Base-by-base conservation (phyloP, 192 early-diverging fungal species). In the Backusella parvicylindrica region DNA sequence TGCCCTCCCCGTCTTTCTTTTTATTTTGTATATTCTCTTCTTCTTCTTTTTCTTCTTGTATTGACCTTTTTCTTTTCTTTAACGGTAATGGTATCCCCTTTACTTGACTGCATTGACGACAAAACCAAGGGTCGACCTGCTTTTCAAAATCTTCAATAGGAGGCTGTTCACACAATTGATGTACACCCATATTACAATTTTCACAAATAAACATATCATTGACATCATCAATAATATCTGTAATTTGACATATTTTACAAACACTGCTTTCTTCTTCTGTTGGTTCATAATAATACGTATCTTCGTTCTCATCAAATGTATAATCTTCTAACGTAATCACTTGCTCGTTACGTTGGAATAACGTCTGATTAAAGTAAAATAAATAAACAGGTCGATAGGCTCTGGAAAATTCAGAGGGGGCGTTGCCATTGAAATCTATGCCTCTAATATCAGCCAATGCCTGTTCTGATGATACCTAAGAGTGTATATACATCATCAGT, bases 181-280 rank as follows among this genome's bases (percentile, higher is more conserved):
- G 76, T 12, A 77, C 71, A 35, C 65, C 64, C 18, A 40, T 23
- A 53, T 77, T 71, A 56, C 76, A 77, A 12, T 47, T 12, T 23
- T 77, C 76, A 30, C 76, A 77, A 37, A 68, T 50, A 77, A 72
- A 77, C 3, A 77, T 35, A 21, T 70, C 56, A 49, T 72, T 77
- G 26, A 38, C 64, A 66, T 66, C 36, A 15, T 70, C 37, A 8
- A 71, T 43, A 72, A 67, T 43, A 6, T 72, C 72, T 11, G 31
- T 31, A 50, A 73, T 77, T 30, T 31, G 32, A 41, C 76, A 77
- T 23, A 53, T 11, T 43, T 71, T 77, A 38, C 76, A 77, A 1
- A 72, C 5, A 2, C 40, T 38, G 15, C 41, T n/a, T 43, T 73
- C 63, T 43, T 65, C 60, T 56, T 50, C 49, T 41, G 60, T 40